Base-by-base conservation (phyloP, 805 yeast species). In the Henningerozyma blattae region DNA sequence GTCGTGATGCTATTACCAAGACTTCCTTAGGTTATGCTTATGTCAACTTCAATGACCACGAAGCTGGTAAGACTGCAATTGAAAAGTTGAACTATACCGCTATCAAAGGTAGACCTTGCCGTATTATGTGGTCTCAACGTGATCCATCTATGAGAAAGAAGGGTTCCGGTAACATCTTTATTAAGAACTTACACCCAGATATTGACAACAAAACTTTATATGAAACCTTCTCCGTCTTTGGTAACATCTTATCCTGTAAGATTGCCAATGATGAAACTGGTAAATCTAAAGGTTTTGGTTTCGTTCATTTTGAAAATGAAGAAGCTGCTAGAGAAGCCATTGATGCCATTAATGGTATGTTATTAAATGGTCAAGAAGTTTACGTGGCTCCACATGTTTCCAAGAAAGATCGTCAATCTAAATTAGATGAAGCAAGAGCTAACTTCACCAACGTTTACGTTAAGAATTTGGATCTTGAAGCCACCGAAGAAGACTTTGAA, bases 111-210 rank as follows among this genome's bases (percentile, higher is more conserved):
- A 84, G 80, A 57, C 86, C 95, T 54, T 86, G 96, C 69, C 85
- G 98, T 67, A 89, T 91, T 70, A 91, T 91, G 97, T 86, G 97
- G 96, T 86, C 96, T 48, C 97, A 91, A 72, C 85, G 97, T 68
- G 97, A 91, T 62, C 97, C 98, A 46, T 73, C 95, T 42, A 63
- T 77, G 54, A 83, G 98, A 74, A 84, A 79, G 72, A 78, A 78
- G 58, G 96, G 96, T 62, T 80, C 84, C 45, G 96, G 95, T 57
- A 91, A 91, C 75, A 78, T 91, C 48, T 91, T 81, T 76, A 89
- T 91, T 70, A 91, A 91, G 78, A 91, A 91, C 76, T 77, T 91
- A 67, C 95, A 89, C 65, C 93, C 95, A 41, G 94, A 84, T 56
- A 91, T 91, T 56, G 98, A 91, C 70, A 89, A 91, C 85, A 89